These are phyloP conservation scores for Botrytis aclada DNA, from an alignment of 2,329 filamentous ascomycete species.

Conservation along the genomic window DNA sequence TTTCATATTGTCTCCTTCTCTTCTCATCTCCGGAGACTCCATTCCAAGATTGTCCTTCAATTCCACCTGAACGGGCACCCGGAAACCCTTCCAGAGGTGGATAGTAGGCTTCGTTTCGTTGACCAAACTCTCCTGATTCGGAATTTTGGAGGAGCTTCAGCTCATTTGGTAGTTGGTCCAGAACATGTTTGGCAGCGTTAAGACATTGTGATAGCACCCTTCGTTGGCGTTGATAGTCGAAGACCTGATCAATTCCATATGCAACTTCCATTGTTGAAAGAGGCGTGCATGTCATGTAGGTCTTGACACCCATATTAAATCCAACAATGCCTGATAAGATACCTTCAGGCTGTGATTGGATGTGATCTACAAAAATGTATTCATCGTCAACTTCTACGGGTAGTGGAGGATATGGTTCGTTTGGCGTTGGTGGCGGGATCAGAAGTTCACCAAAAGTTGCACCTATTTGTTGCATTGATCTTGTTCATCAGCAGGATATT, in stretches of 20 bases:
- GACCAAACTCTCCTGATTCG: slow-evolving; percentile 43
- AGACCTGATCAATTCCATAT: slow-evolving; percentile 73
- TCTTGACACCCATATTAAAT: slow-evolving; percentile 75
- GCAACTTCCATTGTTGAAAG: slow-evolving; percentile 77
- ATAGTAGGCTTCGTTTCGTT: slow-evolving; percentile 50
- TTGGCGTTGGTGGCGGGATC: slow-evolving; percentile 72
- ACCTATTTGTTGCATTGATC: slow-evolving; percentile 75
- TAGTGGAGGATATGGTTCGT: slow-evolving; percentile 72
- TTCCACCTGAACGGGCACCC: slow-evolving; percentile 29
- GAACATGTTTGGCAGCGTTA: slow-evolving; percentile 64
- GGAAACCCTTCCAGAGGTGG: slow-evolving; percentile 46
- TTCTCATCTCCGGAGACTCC: slow-evolving; percentile 33
- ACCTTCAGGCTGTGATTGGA: slow-evolving; percentile 66
- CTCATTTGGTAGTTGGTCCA: slow-evolving; percentile 66
- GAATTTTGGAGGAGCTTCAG: slow-evolving; percentile 52
- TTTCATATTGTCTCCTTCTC: slow-evolving; percentile 71
- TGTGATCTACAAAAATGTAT: slow-evolving; percentile 68
- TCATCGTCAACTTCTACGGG: slow-evolving; percentile 82
- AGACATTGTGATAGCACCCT: slow-evolving; percentile 69
- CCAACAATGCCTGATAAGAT: slow-evolving; percentile 69
- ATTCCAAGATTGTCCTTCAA: slow-evolving; percentile 35
- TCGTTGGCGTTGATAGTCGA: slow-evolving; percentile 75
- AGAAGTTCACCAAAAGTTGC: slow-evolving; percentile 67
- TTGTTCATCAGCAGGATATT: slow-evolving; percentile 34
- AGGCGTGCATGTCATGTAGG: slow-evolving; percentile 77